These are phyloP conservation scores for Saturnispora besseyi DNA, from an alignment of 805 yeast species.

Conservation along the genomic window DNA sequence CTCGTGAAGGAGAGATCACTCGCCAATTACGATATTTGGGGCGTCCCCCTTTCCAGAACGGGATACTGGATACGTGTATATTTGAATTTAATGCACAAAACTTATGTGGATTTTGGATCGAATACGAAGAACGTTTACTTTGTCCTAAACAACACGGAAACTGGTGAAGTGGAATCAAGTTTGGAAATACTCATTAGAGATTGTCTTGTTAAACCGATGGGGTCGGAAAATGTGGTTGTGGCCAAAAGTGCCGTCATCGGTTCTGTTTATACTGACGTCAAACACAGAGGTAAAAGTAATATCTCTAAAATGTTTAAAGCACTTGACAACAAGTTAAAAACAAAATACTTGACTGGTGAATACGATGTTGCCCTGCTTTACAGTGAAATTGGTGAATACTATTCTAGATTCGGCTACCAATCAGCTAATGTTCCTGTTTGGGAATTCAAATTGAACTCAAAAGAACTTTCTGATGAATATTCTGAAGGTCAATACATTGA, in stretches of 20 bases:
- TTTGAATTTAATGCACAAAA: not conserved
- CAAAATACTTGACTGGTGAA: slow-evolving; percentile 16
- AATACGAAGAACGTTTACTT: slow-evolving; percentile 14
- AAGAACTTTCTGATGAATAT: not conserved
- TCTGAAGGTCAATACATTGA: slow-evolving; percentile 6
- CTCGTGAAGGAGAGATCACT: slow-evolving; percentile 18
- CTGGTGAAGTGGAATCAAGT: slow-evolving; percentile 8
- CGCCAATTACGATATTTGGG: slow-evolving; percentile 22
- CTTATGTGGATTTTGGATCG: slow-evolving; percentile 8
- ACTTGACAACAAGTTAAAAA: slow-evolving; percentile 22
- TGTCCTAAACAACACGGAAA: slow-evolving; percentile 18
- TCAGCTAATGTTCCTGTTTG: slow-evolving; percentile 17
- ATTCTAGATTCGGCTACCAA: slow-evolving; percentile 52
- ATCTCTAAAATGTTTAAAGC: slow-evolving; percentile 39
- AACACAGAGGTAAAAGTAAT: slow-evolving; percentile 46
- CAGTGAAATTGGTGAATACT: slow-evolving; percentile 67
- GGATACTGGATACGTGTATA: slow-evolving; percentile 13
- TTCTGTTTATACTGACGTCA: slow-evolving; percentile 45
- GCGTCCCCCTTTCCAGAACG: slow-evolving; percentile 15
- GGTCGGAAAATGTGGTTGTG: slow-evolving; percentile 6
- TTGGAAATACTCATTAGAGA: slow-evolving; percentile 25
- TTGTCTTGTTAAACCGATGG: slow-evolving; percentile 11
- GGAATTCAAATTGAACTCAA: slow-evolving; percentile 5
- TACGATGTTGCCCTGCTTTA: slow-evolving; percentile 40
- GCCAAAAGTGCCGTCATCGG: slow-evolving; percentile 36